Evolutionary conservation across 352 stramenopile species (phyloP), one percentile per base, ranked within the genome.

Genomic region (Phytophthora vignae): DNA sequence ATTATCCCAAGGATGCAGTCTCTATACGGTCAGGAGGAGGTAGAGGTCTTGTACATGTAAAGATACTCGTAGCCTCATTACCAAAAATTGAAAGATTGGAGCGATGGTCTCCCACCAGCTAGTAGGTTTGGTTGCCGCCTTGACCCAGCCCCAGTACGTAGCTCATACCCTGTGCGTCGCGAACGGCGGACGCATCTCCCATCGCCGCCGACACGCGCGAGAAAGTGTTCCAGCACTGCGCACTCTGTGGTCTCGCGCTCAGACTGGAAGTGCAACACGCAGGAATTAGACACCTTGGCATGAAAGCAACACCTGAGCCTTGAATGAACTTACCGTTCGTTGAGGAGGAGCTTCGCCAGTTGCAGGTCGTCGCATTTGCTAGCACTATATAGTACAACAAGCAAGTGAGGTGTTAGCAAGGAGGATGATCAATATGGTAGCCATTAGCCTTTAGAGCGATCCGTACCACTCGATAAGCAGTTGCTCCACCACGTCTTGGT

Each of bases 81-180:
- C 21, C 63, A 69, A 69, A 69, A 59, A 50, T 66, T 54, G 55
- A 38, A 70, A 53, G 48, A 57, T 67, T 49, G 31, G 42, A 21
- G 60, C 31, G 59, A 62, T 50, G 27, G 36, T 12, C 46, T 38
- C 10, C 8, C 46, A 42, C 22, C 5, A 19, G 67, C 67, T 90
- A 92, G 67, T 92, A 88, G 49, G 87, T 93, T 64, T 90, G 67
- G 69, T 93, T 90, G 66, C 88, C 88, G 44, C 87, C 85, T 71
- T 93, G 88, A 8, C 88, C 88, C 38, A 95, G 75, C 3, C 90
- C 90, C 50, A 96, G 79, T 50, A 95, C 90, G 76, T 95, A 96
- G 76, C 90, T 95, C 88, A 96, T 96, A 67, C 81, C 88, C 73
- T 95, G 85, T n/a, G 90, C 90, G 40, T 95, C 88, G 31, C 87